Evolutionary conservation across 257 asterid species (phyloP).

Genomic region (Solanum ahanhuiri): DNA sequence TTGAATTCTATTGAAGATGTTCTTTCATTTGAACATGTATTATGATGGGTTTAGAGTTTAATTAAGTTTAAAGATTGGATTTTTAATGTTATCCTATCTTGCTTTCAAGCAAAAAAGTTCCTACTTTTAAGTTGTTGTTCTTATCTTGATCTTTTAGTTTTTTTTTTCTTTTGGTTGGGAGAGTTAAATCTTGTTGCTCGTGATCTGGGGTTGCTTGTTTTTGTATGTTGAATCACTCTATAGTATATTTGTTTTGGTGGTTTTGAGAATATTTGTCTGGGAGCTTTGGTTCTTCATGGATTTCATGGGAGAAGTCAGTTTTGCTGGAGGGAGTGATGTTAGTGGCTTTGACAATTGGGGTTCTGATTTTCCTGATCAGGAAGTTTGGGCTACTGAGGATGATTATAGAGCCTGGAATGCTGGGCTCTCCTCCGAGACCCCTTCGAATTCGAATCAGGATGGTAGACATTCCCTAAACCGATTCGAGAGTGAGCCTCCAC

Average conservation of each 20-base stretch:
- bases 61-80: background rate
- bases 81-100: background rate
- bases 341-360: slow-evolving; percentile 12
- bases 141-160: background rate
- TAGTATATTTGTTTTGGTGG: background rate
- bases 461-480: background rate
- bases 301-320: slow-evolving; percentile 4
- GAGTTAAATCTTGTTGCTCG: background rate
- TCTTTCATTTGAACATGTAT: background rate
- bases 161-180: background rate
- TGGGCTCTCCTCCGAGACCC: background rate
- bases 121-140: background rate
- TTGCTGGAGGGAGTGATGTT: slow-evolving; percentile 3
- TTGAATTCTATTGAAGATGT: background rate
- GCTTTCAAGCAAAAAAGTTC: background rate
- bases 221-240: background rate
- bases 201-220: background rate
- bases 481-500: slow-evolving; percentile 10
- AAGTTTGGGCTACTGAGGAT: slow-evolving; percentile 21
- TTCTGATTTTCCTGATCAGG: slow-evolving; percentile 9
- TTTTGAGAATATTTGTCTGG: background rate
- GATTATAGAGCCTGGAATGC: slow-evolving; percentile 16
- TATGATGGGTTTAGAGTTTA: background rate
- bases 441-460: slow-evolving; percentile 2
- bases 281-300: slow-evolving; percentile 5